Evolutionary conservation across 2,329 filamentous ascomycete species (phyloP), one percentile per base, ranked within the genome.

Genomic region (Knoxdaviesia capensis): DNA sequence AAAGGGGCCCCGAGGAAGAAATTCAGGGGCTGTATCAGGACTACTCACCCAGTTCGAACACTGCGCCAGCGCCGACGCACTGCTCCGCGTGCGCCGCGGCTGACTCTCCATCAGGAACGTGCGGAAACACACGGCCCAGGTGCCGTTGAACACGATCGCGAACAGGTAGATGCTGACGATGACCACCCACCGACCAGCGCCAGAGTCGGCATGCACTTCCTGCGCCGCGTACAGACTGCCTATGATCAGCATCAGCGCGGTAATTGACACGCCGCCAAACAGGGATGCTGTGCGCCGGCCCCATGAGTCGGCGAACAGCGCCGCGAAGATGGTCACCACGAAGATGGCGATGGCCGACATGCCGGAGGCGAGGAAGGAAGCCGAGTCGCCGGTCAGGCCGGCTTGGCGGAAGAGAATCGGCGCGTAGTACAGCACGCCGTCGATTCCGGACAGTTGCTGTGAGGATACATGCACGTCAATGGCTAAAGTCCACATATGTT

Each of bases 391-490:
- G 6, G 59, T 56, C 3, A 78, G 59, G 0, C 74, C 74, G 0
- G 74, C 71, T 43, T 74, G 69, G 20, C 64, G 58, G 48, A 79
- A 77, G 0, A 79, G 55, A 0, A 69, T 58, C 0, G 75, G 74
- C 0, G 73, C 70, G 43, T 79, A 78, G 46, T 72, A 75, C 2
- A 77, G 56, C 0, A 77, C 64, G 0, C 70, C 73, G 34, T 78
- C 73, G 35, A 77, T 76, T 0, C 74, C 72, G 11, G 20, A 20
- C 20, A 20, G 20, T 20, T 20, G 20, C 60, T 66, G 7, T 77
- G 59, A 39, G 77, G 74, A 44, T 74, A 67, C 57, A 74, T 67
- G 1, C 58, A 20, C 20, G 20, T 20, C 20, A 20, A 20, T 20
- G 20, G 20, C 20, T 20, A 20, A 3, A 20, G 20, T 20, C 20